Conservation (phyloP, 2,329 filamentous ascomycete species). For the Alternaria ethzedia region DNA sequence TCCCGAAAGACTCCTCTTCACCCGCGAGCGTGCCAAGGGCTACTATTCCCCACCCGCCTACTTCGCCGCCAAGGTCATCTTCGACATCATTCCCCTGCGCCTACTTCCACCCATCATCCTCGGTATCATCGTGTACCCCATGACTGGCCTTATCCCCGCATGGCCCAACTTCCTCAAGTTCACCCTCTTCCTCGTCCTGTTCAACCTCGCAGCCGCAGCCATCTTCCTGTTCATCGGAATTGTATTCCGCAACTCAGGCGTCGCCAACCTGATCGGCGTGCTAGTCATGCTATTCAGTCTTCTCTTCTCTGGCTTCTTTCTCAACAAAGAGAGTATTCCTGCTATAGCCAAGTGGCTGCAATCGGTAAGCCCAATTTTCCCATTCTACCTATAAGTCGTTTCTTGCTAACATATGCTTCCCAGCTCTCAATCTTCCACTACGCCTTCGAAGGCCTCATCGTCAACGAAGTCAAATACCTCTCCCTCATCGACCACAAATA, state of each 20-base stretch:
- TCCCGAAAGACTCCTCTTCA: conserved; percentile 86
- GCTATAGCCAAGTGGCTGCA: conserved; percentile 87
- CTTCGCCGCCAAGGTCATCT: conserved; percentile 95
- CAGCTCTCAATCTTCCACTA: conserved; percentile 97
- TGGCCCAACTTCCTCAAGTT: conserved; percentile 88
- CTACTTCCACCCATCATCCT: conserved; percentile 94
- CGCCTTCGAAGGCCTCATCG: conserved; percentile 92
- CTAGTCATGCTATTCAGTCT: conserved; percentile 97
- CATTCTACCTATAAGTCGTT: too few relatives aligned
- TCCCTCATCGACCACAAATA: conserved; percentile 94
- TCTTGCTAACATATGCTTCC: conserved; percentile 13
- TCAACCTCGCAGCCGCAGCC: conserved; percentile 91
- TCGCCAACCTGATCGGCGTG: conserved; percentile 92
- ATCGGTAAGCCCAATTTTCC: conserved; percentile 56
- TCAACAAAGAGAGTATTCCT: conserved; percentile 95
- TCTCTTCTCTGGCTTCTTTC: conserved; percentile 88
- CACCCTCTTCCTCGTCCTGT: conserved; percentile 87
- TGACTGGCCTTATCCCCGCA: conserved; percentile 89
- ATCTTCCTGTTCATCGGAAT: conserved; percentile 98
- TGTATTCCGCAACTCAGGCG: conserved; percentile 86
- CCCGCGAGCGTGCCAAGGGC: conserved; percentile 92
- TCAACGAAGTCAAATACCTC: conserved; percentile 92
- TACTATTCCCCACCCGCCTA: conserved; percentile 96
- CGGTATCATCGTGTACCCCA: conserved; percentile 94
- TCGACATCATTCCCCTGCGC: conserved; percentile 93